A percentile compares a stretch with the other conserved stretches of the same genome.
These are phyloP conservation scores for Mortierella sp. DNA, from an alignment of 371 early-diverging fungal genomes.

Conservation along the genomic window DNA sequence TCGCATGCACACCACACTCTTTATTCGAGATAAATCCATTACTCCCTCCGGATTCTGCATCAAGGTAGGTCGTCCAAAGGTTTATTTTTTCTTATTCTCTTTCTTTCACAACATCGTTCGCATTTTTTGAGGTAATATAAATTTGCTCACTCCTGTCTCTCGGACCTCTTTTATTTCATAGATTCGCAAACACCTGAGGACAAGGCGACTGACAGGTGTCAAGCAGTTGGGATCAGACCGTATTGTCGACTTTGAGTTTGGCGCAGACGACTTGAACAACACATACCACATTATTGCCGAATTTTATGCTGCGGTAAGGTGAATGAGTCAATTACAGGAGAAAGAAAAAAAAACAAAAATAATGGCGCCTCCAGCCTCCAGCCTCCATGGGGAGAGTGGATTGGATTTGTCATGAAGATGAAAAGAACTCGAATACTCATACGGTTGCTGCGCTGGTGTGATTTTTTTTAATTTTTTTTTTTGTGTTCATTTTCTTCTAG, in stretches of 20 bases:
- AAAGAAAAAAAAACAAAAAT: background rate
- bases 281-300: conserved; percentile 95
- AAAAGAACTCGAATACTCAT: background rate
- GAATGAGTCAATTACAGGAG: conserved; percentile 10
- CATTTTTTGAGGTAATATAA: too few relatives aligned
- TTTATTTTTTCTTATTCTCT: background rate
- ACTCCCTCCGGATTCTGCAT: conserved; percentile 91
- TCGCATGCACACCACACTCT: conserved; percentile 93
- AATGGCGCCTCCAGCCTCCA: background rate
- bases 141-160: background rate
- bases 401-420: background rate
- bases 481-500: conserved; percentile 35
- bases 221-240: conserved; percentile 94
- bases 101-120: too few relatives aligned
- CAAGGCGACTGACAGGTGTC: conserved; percentile 84
- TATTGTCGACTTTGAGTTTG: conserved; percentile 94
- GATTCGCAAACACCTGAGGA: conserved; percentile 93
- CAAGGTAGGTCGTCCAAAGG: conserved; percentile 67
- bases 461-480: background rate
- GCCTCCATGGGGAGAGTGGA: background rate
- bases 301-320: conserved; percentile 88
- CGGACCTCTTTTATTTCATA: conserved; percentile 21
- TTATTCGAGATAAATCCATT: conserved; percentile 85
- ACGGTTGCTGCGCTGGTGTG: background rate
- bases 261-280: conserved; percentile 72